These are phyloP conservation scores for Chrysophaeum taylorii DNA, from an alignment of 352 stramenopile species.

Conservation along the genomic window DNA sequence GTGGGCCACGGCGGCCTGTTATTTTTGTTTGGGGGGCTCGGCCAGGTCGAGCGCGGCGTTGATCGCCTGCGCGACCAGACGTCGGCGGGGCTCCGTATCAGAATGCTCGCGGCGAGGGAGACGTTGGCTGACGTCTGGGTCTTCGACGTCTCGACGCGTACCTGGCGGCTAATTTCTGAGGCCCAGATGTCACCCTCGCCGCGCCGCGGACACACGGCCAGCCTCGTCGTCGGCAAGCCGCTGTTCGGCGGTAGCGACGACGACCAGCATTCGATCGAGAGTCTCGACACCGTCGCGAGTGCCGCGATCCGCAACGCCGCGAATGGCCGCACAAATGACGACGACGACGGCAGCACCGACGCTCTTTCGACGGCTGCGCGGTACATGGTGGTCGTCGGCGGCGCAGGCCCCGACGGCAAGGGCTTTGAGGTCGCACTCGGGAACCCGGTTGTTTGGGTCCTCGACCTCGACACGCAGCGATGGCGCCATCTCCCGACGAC, in stretches of 20 bases:
- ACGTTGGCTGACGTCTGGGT: neutral
- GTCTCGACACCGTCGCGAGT: too few relatives aligned
- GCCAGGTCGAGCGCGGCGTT: neutral
- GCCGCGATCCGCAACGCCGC: too few relatives aligned
- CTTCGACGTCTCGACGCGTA: neutral
- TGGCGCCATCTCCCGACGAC: neutral
- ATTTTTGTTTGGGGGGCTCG: neutral
- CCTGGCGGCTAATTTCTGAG: neutral
- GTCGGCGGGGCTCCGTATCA: neutral
- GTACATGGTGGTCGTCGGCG: conserved; percentile 2
- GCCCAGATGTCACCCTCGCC: neutral
- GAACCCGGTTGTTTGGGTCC: neutral
- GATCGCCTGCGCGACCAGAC: neutral
- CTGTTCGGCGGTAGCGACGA: neutral
- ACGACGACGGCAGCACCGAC: too few relatives aligned
- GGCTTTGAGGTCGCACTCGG: neutral
- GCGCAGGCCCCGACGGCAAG: neutral
- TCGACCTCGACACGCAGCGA: neutral
- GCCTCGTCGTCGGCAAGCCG: neutral
- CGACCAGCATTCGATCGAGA: neutral
- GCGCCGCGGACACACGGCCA: neutral
- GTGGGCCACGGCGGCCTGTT: neutral
- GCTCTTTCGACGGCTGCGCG: too few relatives aligned
- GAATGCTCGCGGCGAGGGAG: neutral
- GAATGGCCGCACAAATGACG: too few relatives aligned